phyloP scores from a whole-genome alignment of 2,329 filamentous ascomycete genomes.

The Dissoconium aciculare region DNA sequence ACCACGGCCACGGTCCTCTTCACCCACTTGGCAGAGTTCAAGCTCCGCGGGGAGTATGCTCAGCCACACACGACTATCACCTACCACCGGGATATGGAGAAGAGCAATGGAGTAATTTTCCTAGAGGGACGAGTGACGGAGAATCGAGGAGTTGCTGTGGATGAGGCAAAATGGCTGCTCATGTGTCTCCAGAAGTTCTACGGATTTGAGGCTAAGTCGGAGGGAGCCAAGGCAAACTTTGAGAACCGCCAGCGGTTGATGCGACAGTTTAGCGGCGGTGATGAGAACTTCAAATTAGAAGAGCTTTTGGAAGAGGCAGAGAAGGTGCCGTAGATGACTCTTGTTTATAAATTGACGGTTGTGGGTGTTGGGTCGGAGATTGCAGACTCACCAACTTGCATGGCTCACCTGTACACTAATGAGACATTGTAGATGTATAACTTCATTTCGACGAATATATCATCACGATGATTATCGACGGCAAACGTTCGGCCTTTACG shows the following conservation, averaged over 20 bases:
- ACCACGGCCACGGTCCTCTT: conserved; percentile 56
- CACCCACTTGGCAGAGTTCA: conserved; percentile 86
- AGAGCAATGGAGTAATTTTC: conserved; percentile 63
- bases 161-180: conserved; percentile 77
- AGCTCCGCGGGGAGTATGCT: conserved; percentile 75
- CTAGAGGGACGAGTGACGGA: conserved; percentile 71
- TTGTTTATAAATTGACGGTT: background rate
- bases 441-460: conserved; percentile 1
- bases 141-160: conserved; percentile 57
- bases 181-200: conserved; percentile 96
- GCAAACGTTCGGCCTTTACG: background rate
- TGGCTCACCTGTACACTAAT: too few species aligned
- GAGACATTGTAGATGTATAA: background rate
- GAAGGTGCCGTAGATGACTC: conserved; percentile 39
- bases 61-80: conserved; percentile 88
- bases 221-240: conserved; percentile 55
- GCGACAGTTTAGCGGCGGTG: conserved; percentile 68
- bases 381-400: too few species aligned
- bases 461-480: background rate
- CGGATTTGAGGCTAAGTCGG: conserved; percentile 41
- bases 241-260: conserved; percentile 55
- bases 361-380: background rate
- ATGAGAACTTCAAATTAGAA: conserved; percentile 67
- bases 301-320: conserved; percentile 79
- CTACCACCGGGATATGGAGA: conserved; percentile 68